Percentiles rank a stretch among this genome's conserved stretches.
Evolutionary conservation across 2,329 filamentous ascomycete genomes (phyloP).

Genomic region (Orbilia blumenaviensis): DNA sequence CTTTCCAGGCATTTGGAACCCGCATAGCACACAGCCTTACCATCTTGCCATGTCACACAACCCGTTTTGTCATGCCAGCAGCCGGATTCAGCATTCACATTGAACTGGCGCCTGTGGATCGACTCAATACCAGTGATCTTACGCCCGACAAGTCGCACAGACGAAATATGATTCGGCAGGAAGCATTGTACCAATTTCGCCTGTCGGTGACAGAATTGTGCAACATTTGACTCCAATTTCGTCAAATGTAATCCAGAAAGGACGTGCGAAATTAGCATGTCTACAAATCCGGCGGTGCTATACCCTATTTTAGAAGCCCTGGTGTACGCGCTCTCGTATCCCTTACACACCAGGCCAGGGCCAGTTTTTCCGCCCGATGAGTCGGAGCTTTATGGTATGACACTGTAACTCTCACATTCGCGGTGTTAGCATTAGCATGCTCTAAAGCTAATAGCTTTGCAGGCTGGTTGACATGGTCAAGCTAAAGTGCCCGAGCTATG

Average conservation of each 20-base stretch:
- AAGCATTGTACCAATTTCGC: constrained; percentile 28
- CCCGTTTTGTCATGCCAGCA: constrained; percentile 32
- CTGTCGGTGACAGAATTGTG: constrained; percentile 20
- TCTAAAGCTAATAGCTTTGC: constrained; percentile 4
- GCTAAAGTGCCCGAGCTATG: constrained; percentile 45
- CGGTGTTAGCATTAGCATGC: constrained; percentile 2
- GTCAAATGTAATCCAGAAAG: constrained; percentile 5
- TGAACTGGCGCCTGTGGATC: constrained; percentile 25
- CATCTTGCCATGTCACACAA: constrained; percentile 41
- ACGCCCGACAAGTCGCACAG: constrained; percentile 28
- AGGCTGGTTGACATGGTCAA: neutral
- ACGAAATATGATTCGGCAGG: constrained; percentile 6
- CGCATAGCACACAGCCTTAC: constrained; percentile 26
- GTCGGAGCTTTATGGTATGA: constrained; percentile 30
- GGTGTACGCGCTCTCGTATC: constrained; percentile 25
- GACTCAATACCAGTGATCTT: constrained; percentile 26
- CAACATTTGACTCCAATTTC: constrained; percentile 13
- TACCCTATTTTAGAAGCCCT: constrained; percentile 35
- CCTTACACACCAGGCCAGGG: neutral
- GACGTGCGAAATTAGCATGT: constrained; percentile 46
- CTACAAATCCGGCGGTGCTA: constrained; percentile 37
- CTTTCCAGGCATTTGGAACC: constrained; percentile 47
- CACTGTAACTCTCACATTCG: constrained; percentile 12
- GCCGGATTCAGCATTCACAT: constrained; percentile 8
- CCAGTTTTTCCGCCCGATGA: constrained; percentile 14